Percentiles rank a stretch among this genome's conserved stretches.
These are phyloP conservation scores for Fusarium tricinctum DNA, from an alignment of 2,329 filamentous ascomycete genomes.

Conservation along the genomic window DNA sequence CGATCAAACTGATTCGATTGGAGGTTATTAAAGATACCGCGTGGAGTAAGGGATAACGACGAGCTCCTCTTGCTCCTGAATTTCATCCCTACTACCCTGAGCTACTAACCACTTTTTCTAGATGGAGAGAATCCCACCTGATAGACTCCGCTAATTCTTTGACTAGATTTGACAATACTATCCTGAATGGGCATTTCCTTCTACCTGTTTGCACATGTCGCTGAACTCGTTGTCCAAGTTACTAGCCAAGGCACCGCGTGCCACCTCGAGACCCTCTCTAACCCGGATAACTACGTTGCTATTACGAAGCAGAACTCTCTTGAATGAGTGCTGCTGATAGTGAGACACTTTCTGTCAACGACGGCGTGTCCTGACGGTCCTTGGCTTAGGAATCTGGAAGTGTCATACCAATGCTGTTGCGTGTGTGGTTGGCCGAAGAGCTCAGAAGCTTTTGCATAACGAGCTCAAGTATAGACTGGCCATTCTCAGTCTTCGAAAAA, in stretches of 20 bases:
- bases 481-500: background rate
- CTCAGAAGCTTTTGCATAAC: conserved; percentile 1
- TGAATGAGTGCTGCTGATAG: background rate
- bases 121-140: too few relatives aligned
- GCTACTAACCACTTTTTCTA: too few relatives aligned
- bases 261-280: background rate
- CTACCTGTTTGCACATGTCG: background rate
- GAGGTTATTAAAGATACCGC: background rate
- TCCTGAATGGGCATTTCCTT: too few relatives aligned
- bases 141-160: too few relatives aligned
- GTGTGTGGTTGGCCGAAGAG: background rate
- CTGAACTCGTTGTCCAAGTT: background rate
- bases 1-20: background rate
- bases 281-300: background rate
- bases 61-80: background rate
- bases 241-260: background rate
- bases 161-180: too few relatives aligned
- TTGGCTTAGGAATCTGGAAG: background rate
- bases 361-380: conserved; percentile 3
- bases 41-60: background rate
- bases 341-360: conserved; percentile 21
- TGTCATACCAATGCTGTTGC: background rate
- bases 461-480: background rate
- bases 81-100: background rate
- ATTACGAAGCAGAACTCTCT: background rate